phyloP scores from a whole-genome alignment of 2,329 filamentous ascomycete species.

The Didymella lethalis region DNA sequence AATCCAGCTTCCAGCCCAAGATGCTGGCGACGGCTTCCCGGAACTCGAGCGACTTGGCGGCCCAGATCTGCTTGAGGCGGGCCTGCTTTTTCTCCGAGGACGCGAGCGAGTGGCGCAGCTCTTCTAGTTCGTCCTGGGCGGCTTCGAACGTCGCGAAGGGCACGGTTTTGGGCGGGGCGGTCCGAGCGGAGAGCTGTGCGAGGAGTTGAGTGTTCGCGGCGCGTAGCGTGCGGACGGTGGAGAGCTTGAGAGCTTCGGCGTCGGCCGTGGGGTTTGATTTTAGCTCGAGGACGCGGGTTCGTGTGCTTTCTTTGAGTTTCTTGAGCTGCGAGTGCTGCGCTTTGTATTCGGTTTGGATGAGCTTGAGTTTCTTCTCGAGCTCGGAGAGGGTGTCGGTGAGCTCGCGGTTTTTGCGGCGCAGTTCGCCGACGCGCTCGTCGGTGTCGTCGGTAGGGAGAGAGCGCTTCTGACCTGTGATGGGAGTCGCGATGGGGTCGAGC shows the following conservation, averaged over 20 bases:
- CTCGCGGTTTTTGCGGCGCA: conserved; percentile 86
- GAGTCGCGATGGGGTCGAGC: conserved; percentile 44
- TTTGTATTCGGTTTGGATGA: conserved; percentile 78
- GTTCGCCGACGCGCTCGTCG: conserved; percentile 78
- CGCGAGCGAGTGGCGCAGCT: conserved; percentile 59
- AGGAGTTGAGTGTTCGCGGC: conserved; percentile 86
- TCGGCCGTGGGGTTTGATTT: conserved; percentile 92
- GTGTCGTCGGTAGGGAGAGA: conserved; percentile 63
- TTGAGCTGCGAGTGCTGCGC: conserved; percentile 77
- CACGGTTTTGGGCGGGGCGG: conserved; percentile 59
- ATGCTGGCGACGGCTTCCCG: conserved; percentile 92
- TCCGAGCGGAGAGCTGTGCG: conserved; percentile 67
- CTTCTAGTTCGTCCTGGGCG: conserved; percentile 76
- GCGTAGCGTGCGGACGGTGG: conserved; percentile 78
- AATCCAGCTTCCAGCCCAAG: conserved; percentile 92
- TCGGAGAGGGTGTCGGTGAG: conserved; percentile 79
- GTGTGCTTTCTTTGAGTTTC: conserved; percentile 70
- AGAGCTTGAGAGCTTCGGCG: conserved; percentile 81
- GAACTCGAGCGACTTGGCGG: conserved; percentile 89
- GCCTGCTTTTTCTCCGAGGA: conserved; percentile 80
- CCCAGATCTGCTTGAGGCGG: conserved; percentile 92
- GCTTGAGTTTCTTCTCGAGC: conserved; percentile 71
- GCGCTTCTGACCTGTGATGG: conserved; percentile 67
- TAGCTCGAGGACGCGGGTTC: conserved; percentile 83
- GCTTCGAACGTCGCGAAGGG: conserved; percentile 79